Evolutionary conservation across 768 basidiomycete species (phyloP).

Genomic region (Rhodotorula toruloides): DNA sequence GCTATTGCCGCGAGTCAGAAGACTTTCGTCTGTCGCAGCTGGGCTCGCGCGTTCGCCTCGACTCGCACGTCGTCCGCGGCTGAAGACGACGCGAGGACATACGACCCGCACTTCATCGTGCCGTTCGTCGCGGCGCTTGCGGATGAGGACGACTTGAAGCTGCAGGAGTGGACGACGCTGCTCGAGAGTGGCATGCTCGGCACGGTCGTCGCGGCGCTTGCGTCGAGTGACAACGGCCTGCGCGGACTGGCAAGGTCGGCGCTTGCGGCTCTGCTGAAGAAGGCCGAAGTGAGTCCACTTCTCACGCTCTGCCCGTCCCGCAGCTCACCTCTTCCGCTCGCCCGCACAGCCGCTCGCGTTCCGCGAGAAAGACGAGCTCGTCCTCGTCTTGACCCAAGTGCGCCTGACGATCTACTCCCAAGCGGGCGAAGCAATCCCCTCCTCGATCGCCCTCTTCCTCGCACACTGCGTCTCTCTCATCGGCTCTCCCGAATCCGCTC

Average conservation of each 20-base stretch:
- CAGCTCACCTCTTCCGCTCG: not conserved
- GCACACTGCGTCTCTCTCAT: constrained; percentile 73
- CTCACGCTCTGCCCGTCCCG: not conserved
- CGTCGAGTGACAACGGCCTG: constrained; percentile 59
- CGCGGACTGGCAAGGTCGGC: constrained; percentile 58
- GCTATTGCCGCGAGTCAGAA: constrained; percentile 51
- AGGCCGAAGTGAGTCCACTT: constrained; percentile 58
- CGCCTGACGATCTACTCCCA: constrained; percentile 30
- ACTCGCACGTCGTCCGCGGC: constrained; percentile 41
- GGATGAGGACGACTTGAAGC: constrained; percentile 54
- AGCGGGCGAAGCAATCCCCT: constrained; percentile 56
- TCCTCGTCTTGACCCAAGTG: constrained; percentile 35
- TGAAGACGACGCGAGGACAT: constrained; percentile 52
- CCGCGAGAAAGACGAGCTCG: constrained; percentile 41
- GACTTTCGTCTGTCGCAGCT: constrained; percentile 61
- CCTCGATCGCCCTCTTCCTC: constrained; percentile 73
- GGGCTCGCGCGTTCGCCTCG: constrained; percentile 61
- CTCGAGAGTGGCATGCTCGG: constrained; percentile 74
- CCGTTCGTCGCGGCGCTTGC: constrained; percentile 64
- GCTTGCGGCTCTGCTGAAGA: constrained; percentile 58
- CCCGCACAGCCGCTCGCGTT: constrained; percentile 17
- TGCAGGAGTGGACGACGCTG: constrained; percentile 74
- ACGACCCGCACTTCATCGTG: constrained; percentile 75
- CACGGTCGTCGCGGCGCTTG: constrained; percentile 65
- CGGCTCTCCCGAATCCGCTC: constrained; percentile 80